Evolutionary conservation across 495 filamentous ascomycete genomes (phyloP).

Genomic region (Thermochaetoides thermophila): DNA sequence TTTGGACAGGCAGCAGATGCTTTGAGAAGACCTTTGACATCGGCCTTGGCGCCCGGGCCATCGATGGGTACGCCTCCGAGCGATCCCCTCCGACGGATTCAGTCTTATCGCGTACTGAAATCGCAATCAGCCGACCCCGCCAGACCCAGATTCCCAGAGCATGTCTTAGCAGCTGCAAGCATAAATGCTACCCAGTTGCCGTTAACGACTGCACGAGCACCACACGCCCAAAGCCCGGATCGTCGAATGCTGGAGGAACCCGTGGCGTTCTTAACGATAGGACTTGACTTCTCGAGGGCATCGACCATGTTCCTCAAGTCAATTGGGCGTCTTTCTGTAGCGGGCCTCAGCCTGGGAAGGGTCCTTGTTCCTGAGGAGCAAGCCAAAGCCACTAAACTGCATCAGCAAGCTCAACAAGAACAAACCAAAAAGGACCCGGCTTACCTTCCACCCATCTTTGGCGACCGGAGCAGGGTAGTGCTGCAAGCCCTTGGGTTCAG

Average conservation of each 20-base stretch:
- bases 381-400: conserved; percentile 32
- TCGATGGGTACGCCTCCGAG: conserved; percentile 25
- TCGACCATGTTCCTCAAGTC: conserved; percentile 37
- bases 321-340: conserved; percentile 27
- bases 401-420: conserved; percentile 32
- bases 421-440: conserved; percentile 36
- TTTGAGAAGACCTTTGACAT: conserved; percentile 32
- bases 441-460: conserved; percentile 41
- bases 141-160: conserved; percentile 32
- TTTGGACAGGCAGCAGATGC: conserved; percentile 28
- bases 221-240: too few relatives aligned
- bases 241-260: conserved; percentile 28
- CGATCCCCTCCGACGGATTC: conserved; percentile 33
- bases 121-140: conserved; percentile 36
- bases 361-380: conserved; percentile 34
- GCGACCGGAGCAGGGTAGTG: conserved; percentile 30
- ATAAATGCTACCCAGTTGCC: conserved; percentile 31
- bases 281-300: conserved; percentile 39
- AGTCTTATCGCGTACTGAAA: conserved; percentile 44
- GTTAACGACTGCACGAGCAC: conserved; percentile 25
- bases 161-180: conserved; percentile 27
- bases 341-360: conserved; percentile 32
- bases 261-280: conserved; percentile 40
- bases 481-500: conserved; percentile 34
- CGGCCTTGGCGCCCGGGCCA: conserved; percentile 25